Base-by-base conservation (phyloP, 768 basidiomycete species). In the Xerocomus potaroensis region DNA sequence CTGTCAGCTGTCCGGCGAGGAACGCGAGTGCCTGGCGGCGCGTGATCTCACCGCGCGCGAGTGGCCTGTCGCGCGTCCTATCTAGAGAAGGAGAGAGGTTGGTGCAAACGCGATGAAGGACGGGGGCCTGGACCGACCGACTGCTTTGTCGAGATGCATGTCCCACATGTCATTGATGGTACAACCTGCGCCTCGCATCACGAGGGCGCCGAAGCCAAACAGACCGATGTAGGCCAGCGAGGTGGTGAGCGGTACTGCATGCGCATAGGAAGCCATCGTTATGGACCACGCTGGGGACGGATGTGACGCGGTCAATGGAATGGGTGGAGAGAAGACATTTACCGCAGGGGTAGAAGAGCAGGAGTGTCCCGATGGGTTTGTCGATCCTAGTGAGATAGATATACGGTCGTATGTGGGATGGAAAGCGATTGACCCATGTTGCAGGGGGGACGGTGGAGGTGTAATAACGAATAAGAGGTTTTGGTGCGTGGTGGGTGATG, bases 101-200 rank as follows among this genome's bases (percentile, higher is more conserved):
- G 29, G 22, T 4, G 19, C n/a, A n/a, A n/a, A n/a, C n/a, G n/a
- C n/a, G n/a, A n/a, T n/a, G n/a, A n/a, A n/a, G n/a, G n/a, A n/a
- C n/a, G n/a, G n/a, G n/a, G 22, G 10, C 11, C 4, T 12, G 19
- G 26, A 47, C 66, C 49, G 60, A 93, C 94, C 92, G 40, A 98
- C 96, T 31, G 84, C 83, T 61, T 81, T 83, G 74, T 99, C 96
- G 36, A 96, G 79, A 50, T 90, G 82, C 53, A 76, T 77, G 68
- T 99, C 96, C 95, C 96, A 98, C 83, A 99, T 83, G 62, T 99
- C 96, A 64, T 99, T 99, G 57, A 99, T 95, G 3, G 91, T 97
- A 67, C 96, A 99, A 3, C 96, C 96, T 18, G 96, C 96, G 5
- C 95, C 91, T 16, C 96, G 83, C 96, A 99, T 99, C 41, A 98